Evolutionary conservation across 176 grass and related monocot species (phyloP).

Genomic region (Oryza coarctata): DNA sequence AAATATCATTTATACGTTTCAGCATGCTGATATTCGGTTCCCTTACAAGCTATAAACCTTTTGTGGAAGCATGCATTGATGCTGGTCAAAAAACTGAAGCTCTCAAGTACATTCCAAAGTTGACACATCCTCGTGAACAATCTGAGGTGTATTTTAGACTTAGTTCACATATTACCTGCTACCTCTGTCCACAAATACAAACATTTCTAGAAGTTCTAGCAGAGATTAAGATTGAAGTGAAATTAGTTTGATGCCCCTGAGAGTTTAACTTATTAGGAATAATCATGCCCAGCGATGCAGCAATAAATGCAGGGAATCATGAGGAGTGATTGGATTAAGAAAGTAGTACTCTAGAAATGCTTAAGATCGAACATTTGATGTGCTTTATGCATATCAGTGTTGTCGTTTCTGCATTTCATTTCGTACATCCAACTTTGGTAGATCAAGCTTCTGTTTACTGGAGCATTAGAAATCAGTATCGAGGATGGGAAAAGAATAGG

Average conservation of each 20-base stretch:
- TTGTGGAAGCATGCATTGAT: conserved; percentile 98
- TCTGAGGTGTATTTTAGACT: conserved; percentile 62
- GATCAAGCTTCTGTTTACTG: conserved; percentile 11
- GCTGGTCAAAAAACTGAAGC: conserved; percentile 88
- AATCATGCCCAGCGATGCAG: too few relatives aligned
- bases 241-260: too few relatives aligned
- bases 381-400: conserved; percentile 1
- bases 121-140: conserved; percentile 77
- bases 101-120: conserved; percentile 79
- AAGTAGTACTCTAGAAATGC: too few relatives aligned
- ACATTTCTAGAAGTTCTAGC: too few relatives aligned
- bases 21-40: neutral
- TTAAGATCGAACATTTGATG: neutral
- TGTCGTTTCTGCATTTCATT: neutral
- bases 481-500: too few relatives aligned
- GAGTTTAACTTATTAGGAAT: too few relatives aligned
- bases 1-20: neutral
- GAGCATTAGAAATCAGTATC: neutral
- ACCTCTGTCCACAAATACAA: too few relatives aligned
- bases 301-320: too few relatives aligned
- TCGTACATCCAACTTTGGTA: conserved; percentile 3
- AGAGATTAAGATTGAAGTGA: too few relatives aligned
- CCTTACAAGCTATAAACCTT: conserved; percentile 80
- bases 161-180: too few relatives aligned
- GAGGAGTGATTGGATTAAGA: too few relatives aligned